phyloP scores from a whole-genome alignment of 2,329 filamentous ascomycete genomes.

The Colletotrichum cuscutae region DNA sequence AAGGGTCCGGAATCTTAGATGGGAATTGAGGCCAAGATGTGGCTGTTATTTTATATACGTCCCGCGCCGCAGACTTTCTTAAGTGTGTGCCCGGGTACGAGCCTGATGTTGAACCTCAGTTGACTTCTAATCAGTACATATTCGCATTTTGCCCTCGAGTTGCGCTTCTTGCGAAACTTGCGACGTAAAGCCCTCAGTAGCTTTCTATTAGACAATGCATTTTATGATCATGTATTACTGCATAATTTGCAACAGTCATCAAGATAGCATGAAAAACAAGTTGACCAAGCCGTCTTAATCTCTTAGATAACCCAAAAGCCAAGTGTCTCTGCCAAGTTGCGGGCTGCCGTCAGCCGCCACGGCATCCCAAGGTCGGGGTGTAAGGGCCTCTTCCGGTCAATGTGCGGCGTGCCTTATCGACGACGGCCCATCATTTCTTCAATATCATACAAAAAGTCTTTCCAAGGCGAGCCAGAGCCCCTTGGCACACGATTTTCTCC shows the following conservation, averaged over 20 bases:
- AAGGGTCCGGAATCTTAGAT: background rate
- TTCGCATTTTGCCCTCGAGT: background rate
- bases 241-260: background rate
- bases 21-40: conserved; percentile 4
- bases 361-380: background rate
- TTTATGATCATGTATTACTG: background rate
- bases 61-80: background rate
- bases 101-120: background rate
- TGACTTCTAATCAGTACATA: background rate
- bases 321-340: background rate
- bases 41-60: background rate
- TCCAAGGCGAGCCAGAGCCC: background rate
- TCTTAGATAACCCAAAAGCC: background rate
- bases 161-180: background rate
- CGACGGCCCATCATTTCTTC: background rate
- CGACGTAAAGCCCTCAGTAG: too few species aligned
- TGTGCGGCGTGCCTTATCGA: background rate
- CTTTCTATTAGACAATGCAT: too few species aligned
- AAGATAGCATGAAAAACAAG: background rate
- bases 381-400: background rate
- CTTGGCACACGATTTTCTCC: background rate
- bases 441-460: background rate
- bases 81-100: background rate
- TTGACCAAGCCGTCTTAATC: background rate
- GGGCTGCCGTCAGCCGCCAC: background rate